These are phyloP conservation scores for Amylocystis lapponica DNA, from an alignment of 768 basidiomycete species.

Conservation along the genomic window DNA sequence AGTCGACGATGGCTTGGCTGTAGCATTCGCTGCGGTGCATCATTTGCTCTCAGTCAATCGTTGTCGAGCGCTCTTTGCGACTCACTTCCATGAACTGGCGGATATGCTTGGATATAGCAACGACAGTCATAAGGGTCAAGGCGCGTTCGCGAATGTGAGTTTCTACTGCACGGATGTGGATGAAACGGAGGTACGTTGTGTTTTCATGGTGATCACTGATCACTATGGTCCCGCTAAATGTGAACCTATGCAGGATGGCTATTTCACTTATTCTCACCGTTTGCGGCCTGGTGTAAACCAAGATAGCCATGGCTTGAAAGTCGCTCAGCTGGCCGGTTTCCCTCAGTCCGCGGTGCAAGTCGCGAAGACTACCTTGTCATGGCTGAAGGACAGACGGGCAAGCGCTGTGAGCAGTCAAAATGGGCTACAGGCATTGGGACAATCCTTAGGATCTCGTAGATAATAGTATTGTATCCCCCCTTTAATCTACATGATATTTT, in stretches of 20 bases:
- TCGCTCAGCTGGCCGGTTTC: constrained; percentile 84
- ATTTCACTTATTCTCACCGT: constrained; percentile 80
- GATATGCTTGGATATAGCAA: constrained; percentile 69
- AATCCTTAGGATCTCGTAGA: constrained; percentile 9
- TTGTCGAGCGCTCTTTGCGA: constrained; percentile 90
- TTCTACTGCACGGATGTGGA: constrained; percentile 91
- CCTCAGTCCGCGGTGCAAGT: constrained; percentile 56
- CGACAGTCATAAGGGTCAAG: constrained; percentile 35
- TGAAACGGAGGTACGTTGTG: constrained; percentile 57
- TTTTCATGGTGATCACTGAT: no score
- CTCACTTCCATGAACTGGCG: constrained; percentile 95
- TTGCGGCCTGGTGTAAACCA: constrained; percentile 81
- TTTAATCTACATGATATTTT: neutral
- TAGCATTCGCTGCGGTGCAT: constrained; percentile 87
- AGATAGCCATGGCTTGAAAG: constrained; percentile 87
- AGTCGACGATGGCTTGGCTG: constrained; percentile 84
- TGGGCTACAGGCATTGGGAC: constrained; percentile 16
- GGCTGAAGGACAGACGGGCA: constrained; percentile 22
- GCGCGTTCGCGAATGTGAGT: constrained; percentile 53
- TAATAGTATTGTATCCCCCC: neutral
- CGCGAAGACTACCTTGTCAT: constrained; percentile 49
- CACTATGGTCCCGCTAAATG: no score
- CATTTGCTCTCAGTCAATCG: constrained; percentile 67
- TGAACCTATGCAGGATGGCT: constrained; percentile 48
- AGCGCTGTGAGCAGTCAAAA: neutral